phyloP scores from a whole-genome alignment of 1,139 yeast genomes.

The Lodderomyces metapsilosis region DNA sequence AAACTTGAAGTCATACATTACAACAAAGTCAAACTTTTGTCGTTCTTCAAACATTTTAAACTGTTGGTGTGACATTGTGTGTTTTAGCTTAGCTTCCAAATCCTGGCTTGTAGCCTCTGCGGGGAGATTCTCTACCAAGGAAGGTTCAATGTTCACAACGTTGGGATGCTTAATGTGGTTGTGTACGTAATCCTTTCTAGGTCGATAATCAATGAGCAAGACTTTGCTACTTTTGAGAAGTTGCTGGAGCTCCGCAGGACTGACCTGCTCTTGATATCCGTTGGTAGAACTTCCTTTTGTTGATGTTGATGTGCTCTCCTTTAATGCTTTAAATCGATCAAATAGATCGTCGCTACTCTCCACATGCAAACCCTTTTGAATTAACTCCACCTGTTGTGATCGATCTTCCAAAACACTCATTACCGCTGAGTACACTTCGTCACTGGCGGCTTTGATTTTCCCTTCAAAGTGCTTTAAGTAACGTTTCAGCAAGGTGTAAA shows the following conservation, averaged over 20 bases:
- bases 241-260: constrained; percentile 9
- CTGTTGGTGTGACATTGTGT: constrained; percentile 55
- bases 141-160: constrained; percentile 71
- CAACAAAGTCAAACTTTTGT: constrained; percentile 55
- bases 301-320: background rate
- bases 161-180: constrained; percentile 58
- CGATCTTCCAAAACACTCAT: background rate
- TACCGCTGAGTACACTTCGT: constrained; percentile 17
- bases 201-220: constrained; percentile 65
- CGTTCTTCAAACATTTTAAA: constrained; percentile 51
- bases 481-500: constrained; percentile 19
- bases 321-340: constrained; percentile 19
- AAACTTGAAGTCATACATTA: constrained; percentile 54
- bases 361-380: background rate
- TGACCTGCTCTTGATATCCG: constrained; percentile 5
- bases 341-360: constrained; percentile 21
- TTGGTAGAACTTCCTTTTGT: background rate
- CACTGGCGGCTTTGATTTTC: constrained; percentile 15
- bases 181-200: constrained; percentile 53
- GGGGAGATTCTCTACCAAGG: constrained; percentile 3
- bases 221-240: constrained; percentile 16
- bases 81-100: constrained; percentile 55
- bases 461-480: constrained; percentile 11
- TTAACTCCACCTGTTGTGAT: background rate
- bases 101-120: constrained; percentile 49